These are phyloP conservation scores for Microcyclospora pomicola DNA, from an alignment of 2,329 filamentous ascomycete genomes.

Conservation along the genomic window DNA sequence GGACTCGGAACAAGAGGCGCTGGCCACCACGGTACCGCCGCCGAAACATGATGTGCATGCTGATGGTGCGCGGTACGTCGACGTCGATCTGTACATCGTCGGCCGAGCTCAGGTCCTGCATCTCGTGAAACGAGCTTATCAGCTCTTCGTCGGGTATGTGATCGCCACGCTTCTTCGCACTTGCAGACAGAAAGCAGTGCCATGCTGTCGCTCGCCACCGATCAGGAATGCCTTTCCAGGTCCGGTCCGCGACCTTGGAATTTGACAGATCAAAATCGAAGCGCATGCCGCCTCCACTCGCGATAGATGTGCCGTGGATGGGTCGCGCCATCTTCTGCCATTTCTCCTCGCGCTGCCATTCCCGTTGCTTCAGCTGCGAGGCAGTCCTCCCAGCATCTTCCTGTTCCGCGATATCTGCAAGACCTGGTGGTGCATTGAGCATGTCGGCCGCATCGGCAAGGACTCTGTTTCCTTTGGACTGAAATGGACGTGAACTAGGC, in stretches of 20 bases:
- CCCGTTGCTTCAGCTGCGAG: conserved; percentile 41
- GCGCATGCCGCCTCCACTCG: conserved; percentile 44
- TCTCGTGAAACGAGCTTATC: conserved; percentile 53
- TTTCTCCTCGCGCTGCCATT: conserved; percentile 49
- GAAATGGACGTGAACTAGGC: conserved; percentile 29
- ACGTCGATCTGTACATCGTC: conserved; percentile 97
- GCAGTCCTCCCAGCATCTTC: conserved; percentile 35
- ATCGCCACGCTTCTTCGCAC: conserved; percentile 52
- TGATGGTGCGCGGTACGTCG: conserved; percentile 90
- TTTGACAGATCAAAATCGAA: conserved; percentile 72
- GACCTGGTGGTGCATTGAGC: conserved; percentile 45
- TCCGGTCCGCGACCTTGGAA: conserved; percentile 69
- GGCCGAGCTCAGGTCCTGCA: conserved; percentile 60
- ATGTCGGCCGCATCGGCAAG: conserved; percentile 51
- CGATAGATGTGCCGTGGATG: conserved; percentile 18
- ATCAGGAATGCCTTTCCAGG: conserved; percentile 97
- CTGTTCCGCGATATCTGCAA: conserved; percentile 32
- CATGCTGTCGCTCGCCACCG: conserved; percentile 87
- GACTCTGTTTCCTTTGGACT: conserved; percentile 38
- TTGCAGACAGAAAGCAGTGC: conserved; percentile 79
- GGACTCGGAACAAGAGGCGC: conserved; percentile 76
- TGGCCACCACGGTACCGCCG: conserved; percentile 84
- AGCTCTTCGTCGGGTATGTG: conserved; percentile 54
- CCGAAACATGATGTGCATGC: conserved; percentile 93
- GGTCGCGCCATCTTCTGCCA: conserved; percentile 52